These are phyloP conservation scores for Exophiala phaeomuriformis DNA, from an alignment of 2,329 filamentous ascomycete species.

Conservation along the genomic window DNA sequence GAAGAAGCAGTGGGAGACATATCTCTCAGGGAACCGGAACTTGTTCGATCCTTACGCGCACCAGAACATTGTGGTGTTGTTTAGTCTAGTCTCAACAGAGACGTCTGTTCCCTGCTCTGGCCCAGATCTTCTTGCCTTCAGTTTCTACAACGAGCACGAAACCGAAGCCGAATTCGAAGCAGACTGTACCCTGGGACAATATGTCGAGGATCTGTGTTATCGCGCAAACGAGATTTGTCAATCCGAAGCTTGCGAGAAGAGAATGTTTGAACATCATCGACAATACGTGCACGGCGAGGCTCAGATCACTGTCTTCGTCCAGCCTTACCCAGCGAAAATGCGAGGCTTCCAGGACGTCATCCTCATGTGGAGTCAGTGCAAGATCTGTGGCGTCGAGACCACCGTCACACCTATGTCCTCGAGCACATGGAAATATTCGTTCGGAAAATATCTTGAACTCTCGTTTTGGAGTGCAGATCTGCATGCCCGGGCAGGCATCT, in stretches of 20 bases:
- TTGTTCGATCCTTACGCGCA: constrained; percentile 93
- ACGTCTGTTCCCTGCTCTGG: constrained; percentile 91
- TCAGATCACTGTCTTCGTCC: constrained; percentile 83
- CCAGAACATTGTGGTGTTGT: constrained; percentile 90
- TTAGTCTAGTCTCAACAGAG: constrained; percentile 86
- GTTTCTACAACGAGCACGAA: constrained; percentile 88
- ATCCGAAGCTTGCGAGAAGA: constrained; percentile 76
- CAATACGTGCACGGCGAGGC: constrained; percentile 97
- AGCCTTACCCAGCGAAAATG: constrained; percentile 62
- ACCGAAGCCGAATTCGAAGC: constrained; percentile 61
- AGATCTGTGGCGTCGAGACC: constrained; percentile 83
- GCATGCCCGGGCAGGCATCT: constrained; percentile 65
- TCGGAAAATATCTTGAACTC: constrained; percentile 95
- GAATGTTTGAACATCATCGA: constrained; percentile 85
- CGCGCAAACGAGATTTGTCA: constrained; percentile 70
- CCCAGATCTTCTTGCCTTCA: constrained; percentile 79
- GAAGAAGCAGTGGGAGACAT: constrained; percentile 92
- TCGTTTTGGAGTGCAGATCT: constrained; percentile 90
- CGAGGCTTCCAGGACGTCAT: constrained; percentile 66
- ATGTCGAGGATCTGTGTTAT: constrained; percentile 81
- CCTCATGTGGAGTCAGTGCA: constrained; percentile 96
- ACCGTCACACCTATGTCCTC: constrained; percentile 86
- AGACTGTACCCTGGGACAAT: constrained; percentile 90
- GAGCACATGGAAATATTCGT: constrained; percentile 95
- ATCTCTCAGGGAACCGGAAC: constrained; percentile 78